phyloP scores from a whole-genome alignment of 768 basidiomycete genomes.

The Imleria badia region DNA sequence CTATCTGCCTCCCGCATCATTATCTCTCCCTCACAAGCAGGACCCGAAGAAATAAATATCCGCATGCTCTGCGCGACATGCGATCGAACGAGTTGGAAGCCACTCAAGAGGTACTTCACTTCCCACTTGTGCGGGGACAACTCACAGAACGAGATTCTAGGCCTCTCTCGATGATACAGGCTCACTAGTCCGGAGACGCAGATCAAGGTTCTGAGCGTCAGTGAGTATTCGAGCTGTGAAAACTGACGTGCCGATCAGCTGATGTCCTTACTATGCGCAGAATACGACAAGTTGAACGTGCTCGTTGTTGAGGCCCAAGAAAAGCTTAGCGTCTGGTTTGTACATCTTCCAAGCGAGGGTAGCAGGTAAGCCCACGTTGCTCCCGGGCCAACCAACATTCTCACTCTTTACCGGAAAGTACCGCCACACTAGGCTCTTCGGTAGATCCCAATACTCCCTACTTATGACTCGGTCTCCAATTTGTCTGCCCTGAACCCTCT shows the following conservation, averaged over 20 bases:
- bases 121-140: slow-evolving; percentile 53
- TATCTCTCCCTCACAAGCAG: slow-evolving; percentile 22
- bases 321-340: slow-evolving; percentile 38
- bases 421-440: too few species aligned
- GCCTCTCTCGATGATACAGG: slow-evolving; percentile 69
- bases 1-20: background rate
- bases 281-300: slow-evolving; percentile 45
- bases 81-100: slow-evolving; percentile 48
- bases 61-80: slow-evolving; percentile 45
- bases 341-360: slow-evolving; percentile 46
- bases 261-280: slow-evolving; percentile 29
- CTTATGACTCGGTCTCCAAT: too few species aligned
- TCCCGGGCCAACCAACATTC: too few species aligned
- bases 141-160: slow-evolving; percentile 52
- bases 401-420: too few species aligned
- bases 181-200: slow-evolving; percentile 54
- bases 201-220: slow-evolving; percentile 41
- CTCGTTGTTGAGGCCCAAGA: slow-evolving; percentile 54
- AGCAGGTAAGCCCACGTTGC: slow-evolving; percentile 40
- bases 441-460: too few species aligned
- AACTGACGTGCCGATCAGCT: background rate
- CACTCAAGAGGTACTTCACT: slow-evolving; percentile 48
- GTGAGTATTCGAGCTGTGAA: slow-evolving; percentile 33
- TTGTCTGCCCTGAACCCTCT: too few species aligned
- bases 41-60: slow-evolving; percentile 51